Evolutionary conservation across 1,139 yeast genomes (phyloP).

Genomic region (Candida dubliniensis): DNA sequence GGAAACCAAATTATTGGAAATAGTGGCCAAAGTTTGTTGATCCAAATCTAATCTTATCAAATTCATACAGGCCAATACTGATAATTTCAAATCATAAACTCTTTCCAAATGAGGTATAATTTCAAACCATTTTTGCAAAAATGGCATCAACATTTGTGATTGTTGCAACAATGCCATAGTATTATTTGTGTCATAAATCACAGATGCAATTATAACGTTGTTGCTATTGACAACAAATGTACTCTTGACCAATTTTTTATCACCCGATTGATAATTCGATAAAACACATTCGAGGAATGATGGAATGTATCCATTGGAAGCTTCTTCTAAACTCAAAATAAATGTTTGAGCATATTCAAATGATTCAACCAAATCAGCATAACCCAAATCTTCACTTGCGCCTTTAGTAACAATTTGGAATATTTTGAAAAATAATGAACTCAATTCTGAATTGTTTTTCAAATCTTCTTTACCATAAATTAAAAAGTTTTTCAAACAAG

Average conservation of each 20-base stretch:
- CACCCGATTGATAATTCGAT: conserved; percentile 11
- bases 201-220: conserved; percentile 65
- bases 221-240: conserved; percentile 46
- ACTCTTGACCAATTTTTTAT: conserved; percentile 6
- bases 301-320: conserved; percentile 41
- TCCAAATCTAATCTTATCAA: conserved; percentile 32
- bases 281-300: conserved; percentile 35
- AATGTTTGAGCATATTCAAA: conserved; percentile 58
- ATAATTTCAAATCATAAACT: conserved; percentile 79
- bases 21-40: conserved; percentile 14
- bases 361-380: conserved; percentile 50
- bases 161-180: conserved; percentile 57
- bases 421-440: conserved; percentile 29
- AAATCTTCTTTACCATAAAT: conserved; percentile 65
- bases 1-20: conserved; percentile 14
- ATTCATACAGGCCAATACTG: conserved; percentile 65
- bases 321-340: conserved; percentile 47
- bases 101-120: conserved; percentile 58
- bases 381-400: conserved; percentile 44
- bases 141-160: conserved; percentile 42
- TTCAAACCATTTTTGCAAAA: conserved; percentile 71
- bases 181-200: conserved; percentile 60
- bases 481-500: conserved; percentile 74
- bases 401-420: conserved; percentile 30
- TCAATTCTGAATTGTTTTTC: conserved; percentile 28